These are phyloP conservation scores for Aspergillus persii DNA, from an alignment of 2,329 filamentous ascomycete species.

Conservation along the genomic window DNA sequence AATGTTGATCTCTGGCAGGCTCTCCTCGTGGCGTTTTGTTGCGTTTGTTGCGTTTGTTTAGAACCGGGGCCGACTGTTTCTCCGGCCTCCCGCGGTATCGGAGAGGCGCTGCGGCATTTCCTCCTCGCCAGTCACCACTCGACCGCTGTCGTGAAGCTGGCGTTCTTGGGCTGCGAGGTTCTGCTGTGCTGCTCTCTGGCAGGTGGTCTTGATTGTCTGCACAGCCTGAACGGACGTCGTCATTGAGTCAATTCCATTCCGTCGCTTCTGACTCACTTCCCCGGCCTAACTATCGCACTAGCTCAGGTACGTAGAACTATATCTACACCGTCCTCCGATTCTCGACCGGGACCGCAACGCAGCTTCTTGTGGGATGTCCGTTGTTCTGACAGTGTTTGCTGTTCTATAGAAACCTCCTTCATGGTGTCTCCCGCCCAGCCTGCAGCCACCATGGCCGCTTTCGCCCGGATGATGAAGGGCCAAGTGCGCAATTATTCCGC, in stretches of 20 bases:
- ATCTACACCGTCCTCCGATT: neutral
- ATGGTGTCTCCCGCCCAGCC: constrained; percentile 30
- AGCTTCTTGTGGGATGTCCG: neutral
- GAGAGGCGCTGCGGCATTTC: constrained; percentile 21
- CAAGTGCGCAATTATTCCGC: constrained; percentile 46
- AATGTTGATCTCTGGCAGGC: constrained; percentile 14
- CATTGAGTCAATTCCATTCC: constrained; percentile 1
- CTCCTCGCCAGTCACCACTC: constrained; percentile 7
- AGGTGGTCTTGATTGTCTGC: neutral
- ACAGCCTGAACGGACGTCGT: neutral
- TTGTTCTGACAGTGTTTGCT: neutral
- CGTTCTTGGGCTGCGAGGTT: neutral
- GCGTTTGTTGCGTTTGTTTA: constrained; percentile 16
- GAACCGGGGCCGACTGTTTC: constrained; percentile 27
- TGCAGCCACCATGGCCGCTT: constrained; percentile 32
- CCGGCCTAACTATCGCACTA: neutral
- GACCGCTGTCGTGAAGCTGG: neutral
- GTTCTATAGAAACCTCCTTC: neutral
- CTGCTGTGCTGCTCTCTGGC: neutral
- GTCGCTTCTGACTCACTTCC: constrained; percentile 7
- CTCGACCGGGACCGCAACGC: neutral
- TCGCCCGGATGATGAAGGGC: constrained; percentile 36
- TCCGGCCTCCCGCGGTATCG: constrained; percentile 32
- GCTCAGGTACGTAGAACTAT: constrained; percentile 2
- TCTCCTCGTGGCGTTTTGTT: constrained; percentile 4